Evolutionary conservation across 805 yeast species (phyloP).

Genomic region (Candida pseudoglaebosa): DNA sequence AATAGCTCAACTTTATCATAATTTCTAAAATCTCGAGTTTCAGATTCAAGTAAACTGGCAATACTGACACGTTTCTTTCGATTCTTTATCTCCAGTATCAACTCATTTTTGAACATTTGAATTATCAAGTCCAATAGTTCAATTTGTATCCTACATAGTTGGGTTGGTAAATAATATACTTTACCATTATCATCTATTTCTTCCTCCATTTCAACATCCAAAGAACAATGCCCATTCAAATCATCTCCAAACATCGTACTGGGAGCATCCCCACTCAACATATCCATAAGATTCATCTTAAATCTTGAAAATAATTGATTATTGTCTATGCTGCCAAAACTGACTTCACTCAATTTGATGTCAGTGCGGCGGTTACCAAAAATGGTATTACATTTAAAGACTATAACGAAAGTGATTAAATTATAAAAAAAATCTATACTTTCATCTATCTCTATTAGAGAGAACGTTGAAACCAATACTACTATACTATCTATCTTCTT

Average conservation of each 20-base stretch:
- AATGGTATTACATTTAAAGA: too few relatives aligned
- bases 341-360: too few relatives aligned
- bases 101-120: slow-evolving; percentile 24
- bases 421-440: not conserved
- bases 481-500: slow-evolving; percentile 8
- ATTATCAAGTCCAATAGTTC: slow-evolving; percentile 31
- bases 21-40: slow-evolving; percentile 8
- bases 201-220: slow-evolving; percentile 2
- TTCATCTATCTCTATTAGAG: too few relatives aligned
- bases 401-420: not conserved
- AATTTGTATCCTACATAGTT: slow-evolving; percentile 28
- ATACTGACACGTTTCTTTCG: slow-evolving; percentile 30
- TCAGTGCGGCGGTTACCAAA: too few relatives aligned
- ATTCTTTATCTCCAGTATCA: slow-evolving; percentile 19
- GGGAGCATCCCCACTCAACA: slow-evolving; percentile 33
- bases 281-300: slow-evolving; percentile 37
- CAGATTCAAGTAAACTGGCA: slow-evolving; percentile 29
- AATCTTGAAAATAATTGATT: too few relatives aligned
- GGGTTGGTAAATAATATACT: slow-evolving; percentile 33
- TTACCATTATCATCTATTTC: slow-evolving; percentile 10
- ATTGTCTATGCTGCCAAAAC: too few relatives aligned
- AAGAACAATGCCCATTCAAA: not conserved
- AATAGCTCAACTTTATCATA: slow-evolving; percentile 39
- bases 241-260: slow-evolving; percentile 11
- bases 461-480: too few relatives aligned